These are phyloP conservation scores for Aurantiochytrium sp. DNA, from an alignment of 108 stramenopile species.

Conservation along the genomic window DNA sequence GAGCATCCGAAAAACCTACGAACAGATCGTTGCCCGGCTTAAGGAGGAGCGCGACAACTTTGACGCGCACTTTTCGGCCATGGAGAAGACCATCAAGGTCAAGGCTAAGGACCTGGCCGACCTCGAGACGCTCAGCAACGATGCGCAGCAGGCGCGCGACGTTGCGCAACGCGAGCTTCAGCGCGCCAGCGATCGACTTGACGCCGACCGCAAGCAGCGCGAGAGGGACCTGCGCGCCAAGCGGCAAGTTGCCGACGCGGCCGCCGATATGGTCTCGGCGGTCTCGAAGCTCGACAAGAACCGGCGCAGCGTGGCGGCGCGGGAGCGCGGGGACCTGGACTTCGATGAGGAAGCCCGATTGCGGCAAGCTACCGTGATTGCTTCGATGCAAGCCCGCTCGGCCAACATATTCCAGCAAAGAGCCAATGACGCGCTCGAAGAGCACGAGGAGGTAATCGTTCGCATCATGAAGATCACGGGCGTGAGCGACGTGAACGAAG, in stretches of 20 bases:
- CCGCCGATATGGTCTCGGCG: slow-evolving; percentile 44
- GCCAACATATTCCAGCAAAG: neutral
- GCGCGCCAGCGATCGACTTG: slow-evolving; percentile 47
- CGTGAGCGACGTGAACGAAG: slow-evolving; percentile 72
- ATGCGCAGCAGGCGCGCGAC: slow-evolving; percentile 76
- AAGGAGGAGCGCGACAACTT: slow-evolving; percentile 76
- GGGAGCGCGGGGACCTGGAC: slow-evolving; percentile 5
- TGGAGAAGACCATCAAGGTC: slow-evolving; percentile 68
- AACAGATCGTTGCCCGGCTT: slow-evolving; percentile 76
- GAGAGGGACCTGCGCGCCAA: neutral
- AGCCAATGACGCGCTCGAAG: slow-evolving; percentile 48
- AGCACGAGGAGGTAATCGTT: slow-evolving; percentile 70
- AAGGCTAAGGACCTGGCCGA: slow-evolving; percentile 75
- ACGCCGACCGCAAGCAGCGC: neutral
- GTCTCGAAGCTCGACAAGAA: slow-evolving; percentile 27
- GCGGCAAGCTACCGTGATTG: neutral
- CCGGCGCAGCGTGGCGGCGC: neutral
- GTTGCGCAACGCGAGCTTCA: slow-evolving; percentile 65
- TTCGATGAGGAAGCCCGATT: slow-evolving; percentile 34
- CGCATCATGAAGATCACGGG: slow-evolving; percentile 77
- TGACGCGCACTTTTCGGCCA: slow-evolving; percentile 72
- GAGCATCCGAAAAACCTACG: slow-evolving; percentile 74
- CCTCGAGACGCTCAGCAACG: slow-evolving; percentile 65
- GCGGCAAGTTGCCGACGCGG: neutral
- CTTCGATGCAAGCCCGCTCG: neutral